These are phyloP conservation scores for Lathyrus sativus DNA, from an alignment of 306 rosid genomes.

Conservation along the genomic window DNA sequence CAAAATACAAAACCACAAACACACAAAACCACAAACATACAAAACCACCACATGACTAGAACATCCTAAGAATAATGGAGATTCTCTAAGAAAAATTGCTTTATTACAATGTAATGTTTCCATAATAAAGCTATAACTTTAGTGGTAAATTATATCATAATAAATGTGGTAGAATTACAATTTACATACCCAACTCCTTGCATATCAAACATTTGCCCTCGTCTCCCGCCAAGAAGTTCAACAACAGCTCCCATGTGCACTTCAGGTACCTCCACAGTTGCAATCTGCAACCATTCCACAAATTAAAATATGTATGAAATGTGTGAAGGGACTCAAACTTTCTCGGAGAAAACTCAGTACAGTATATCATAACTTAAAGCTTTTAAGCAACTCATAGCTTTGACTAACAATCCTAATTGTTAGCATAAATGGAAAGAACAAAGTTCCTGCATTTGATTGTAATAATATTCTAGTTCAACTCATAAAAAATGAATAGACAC, in stretches of 20 bases:
- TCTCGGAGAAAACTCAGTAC: not conserved
- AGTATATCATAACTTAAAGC: slow-evolving; percentile 7
- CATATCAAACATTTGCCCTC: slow-evolving; percentile 98
- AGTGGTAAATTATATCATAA: slow-evolving; percentile 23
- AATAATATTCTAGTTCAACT: slow-evolving; percentile 22
- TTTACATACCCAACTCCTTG: slow-evolving; percentile 86
- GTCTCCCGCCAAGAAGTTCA: slow-evolving; percentile 93
- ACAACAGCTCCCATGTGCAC: slow-evolving; percentile 95
- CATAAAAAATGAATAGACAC: not conserved
- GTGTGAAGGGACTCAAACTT: slow-evolving; percentile 23
- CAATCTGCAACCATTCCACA: slow-evolving; percentile 62
- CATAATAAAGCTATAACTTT: slow-evolving; percentile 13
- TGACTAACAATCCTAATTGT: slow-evolving; percentile 15
- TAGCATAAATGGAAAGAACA: not conserved
- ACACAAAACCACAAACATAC: not conserved
- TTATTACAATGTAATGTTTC: slow-evolving; percentile 20
- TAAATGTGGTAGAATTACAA: slow-evolving; percentile 35
- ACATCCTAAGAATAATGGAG: slow-evolving; percentile 9
- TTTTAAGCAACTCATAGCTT: slow-evolving; percentile 9
- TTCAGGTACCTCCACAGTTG: slow-evolving; percentile 98
- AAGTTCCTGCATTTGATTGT: slow-evolving; percentile 7
- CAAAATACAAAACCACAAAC: not conserved
- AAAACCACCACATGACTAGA: not conserved
- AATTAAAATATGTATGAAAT: slow-evolving; percentile 32
- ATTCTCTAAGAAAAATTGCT: slow-evolving; percentile 1